Percentiles rank a stretch among this genome's conserved stretches.
These are phyloP conservation scores for Colletotrichum euphorbiae DNA, from an alignment of 2,329 filamentous ascomycete genomes.

Conservation along the genomic window DNA sequence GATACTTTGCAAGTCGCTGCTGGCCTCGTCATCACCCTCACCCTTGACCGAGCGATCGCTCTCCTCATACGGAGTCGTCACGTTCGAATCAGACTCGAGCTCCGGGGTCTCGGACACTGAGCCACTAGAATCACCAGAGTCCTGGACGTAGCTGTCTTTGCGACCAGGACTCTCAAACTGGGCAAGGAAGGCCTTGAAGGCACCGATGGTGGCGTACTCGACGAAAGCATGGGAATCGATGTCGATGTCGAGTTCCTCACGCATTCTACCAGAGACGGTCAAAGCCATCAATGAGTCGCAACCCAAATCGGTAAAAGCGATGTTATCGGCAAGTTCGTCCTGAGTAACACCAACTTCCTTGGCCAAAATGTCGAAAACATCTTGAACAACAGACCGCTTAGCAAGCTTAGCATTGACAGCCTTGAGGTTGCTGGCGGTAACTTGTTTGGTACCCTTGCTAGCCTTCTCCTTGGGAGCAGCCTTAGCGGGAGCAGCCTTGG, in stretches of 20 bases:
- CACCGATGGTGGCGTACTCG: slow-evolving; percentile 65
- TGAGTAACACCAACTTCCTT: slow-evolving; percentile 66
- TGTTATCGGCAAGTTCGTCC: slow-evolving; percentile 67
- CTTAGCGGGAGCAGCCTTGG: slow-evolving; percentile 50
- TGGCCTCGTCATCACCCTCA: slow-evolving; percentile 46
- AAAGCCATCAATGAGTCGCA: slow-evolving; percentile 72
- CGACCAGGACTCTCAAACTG: slow-evolving; percentile 49
- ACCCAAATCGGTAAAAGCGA: slow-evolving; percentile 67
- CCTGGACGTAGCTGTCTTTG: slow-evolving; percentile 45
- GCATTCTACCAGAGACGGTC: slow-evolving; percentile 66
- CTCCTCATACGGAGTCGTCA: slow-evolving; percentile 66
- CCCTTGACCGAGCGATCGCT: slow-evolving; percentile 62
- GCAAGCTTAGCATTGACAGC: slow-evolving; percentile 64
- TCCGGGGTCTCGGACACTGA: slow-evolving; percentile 59
- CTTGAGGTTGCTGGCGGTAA: slow-evolving; percentile 59
- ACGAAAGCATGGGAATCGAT: slow-evolving; percentile 65
- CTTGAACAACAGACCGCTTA: slow-evolving; percentile 54
- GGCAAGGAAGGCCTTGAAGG: slow-evolving; percentile 59
- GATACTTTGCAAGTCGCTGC: slow-evolving; percentile 59
- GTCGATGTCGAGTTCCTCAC: slow-evolving; percentile 68
- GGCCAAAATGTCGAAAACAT: slow-evolving; percentile 65
- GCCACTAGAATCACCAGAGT: slow-evolving; percentile 51
- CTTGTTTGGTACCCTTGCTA: slow-evolving; percentile 53
- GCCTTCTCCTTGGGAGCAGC: slow-evolving; percentile 48
- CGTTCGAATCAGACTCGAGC: slow-evolving; percentile 59